phyloP scores from a whole-genome alignment of 495 filamentous ascomycete genomes.

The Talaromyces adpressus region DNA sequence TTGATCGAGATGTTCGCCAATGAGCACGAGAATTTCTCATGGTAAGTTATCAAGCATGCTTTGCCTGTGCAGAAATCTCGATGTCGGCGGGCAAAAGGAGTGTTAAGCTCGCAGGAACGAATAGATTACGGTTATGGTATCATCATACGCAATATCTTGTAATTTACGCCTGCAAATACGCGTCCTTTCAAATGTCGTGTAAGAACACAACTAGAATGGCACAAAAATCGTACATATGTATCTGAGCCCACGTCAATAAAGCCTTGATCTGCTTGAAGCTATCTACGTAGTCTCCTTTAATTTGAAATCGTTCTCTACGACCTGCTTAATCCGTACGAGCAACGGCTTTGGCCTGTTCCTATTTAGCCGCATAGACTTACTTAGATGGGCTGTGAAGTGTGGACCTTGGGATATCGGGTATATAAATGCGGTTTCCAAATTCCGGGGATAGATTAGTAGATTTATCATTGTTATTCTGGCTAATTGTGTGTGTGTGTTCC shows the following conservation, averaged over 20 bases:
- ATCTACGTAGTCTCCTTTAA: not conserved
- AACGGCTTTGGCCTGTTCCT: not conserved
- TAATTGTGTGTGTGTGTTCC: not conserved
- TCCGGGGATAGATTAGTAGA: not conserved
- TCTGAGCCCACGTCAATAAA: not conserved
- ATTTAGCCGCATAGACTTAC: not conserved
- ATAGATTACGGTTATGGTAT: not conserved
- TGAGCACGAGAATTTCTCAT: not conserved
- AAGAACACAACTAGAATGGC: not conserved
- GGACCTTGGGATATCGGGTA: not conserved
- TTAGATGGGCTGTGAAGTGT: too few relatives aligned
- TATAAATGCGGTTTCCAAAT: not conserved
- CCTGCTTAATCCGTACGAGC: too few relatives aligned
- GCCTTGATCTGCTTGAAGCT: too few relatives aligned
- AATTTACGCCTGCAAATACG: not conserved
- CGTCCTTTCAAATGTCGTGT: not conserved
- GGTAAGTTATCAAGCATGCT: not conserved
- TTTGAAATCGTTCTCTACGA: not conserved
- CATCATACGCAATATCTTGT: not conserved
- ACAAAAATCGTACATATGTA: not conserved
- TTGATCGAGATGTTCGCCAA: not conserved
- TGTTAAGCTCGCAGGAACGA: not conserved
- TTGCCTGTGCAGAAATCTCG: not conserved
- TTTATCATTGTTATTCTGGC: not conserved
- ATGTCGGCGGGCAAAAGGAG: too few relatives aligned